Conservation (phyloP, 495 filamentous ascomycete species). For the Penicillium cinerascens region DNA sequence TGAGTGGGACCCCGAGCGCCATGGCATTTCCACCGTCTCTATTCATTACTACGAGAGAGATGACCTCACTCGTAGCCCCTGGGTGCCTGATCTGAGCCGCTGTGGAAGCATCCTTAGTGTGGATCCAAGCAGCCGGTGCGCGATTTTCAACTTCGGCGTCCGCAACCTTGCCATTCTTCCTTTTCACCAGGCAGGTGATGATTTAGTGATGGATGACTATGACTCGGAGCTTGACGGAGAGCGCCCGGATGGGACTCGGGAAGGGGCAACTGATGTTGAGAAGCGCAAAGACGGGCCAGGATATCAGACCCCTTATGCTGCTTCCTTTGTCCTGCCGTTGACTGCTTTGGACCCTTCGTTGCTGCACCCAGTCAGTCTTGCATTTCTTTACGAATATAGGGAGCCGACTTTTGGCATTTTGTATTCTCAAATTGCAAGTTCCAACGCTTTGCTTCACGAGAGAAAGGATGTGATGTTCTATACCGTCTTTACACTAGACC, state of each 20-base stretch:
- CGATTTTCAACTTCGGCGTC: conserved; percentile 84
- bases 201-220: conserved; percentile 87
- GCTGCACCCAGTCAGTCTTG: conserved; percentile 82
- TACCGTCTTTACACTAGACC: conserved; percentile 90
- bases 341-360: conserved; percentile 82
- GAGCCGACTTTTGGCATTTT: conserved; percentile 96
- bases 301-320: conserved; percentile 72
- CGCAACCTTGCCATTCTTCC: conserved; percentile 90
- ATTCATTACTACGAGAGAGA: conserved; percentile 98
- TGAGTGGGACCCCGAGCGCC: conserved; percentile 84
- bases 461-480: conserved; percentile 83
- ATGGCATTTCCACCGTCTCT: conserved; percentile 78
- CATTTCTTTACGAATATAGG: conserved; percentile 94
- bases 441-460: conserved; percentile 66
- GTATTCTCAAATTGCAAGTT: conserved; percentile 68
- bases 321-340: conserved; percentile 88
- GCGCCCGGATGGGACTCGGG: conserved; percentile 19
- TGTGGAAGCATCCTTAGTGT: conserved; percentile 77
- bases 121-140: conserved; percentile 89
- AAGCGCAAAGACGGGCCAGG: conserved; percentile 50
- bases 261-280: conserved; percentile 12
- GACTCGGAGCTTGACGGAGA: conserved; percentile 71
- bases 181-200: conserved; percentile 79
- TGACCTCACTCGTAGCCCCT: conserved; percentile 72
- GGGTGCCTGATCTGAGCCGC: conserved; percentile 63